Evolutionary conservation across 2,329 filamentous ascomycete species (phyloP).

Genomic region (Coniochaeta sp.): DNA sequence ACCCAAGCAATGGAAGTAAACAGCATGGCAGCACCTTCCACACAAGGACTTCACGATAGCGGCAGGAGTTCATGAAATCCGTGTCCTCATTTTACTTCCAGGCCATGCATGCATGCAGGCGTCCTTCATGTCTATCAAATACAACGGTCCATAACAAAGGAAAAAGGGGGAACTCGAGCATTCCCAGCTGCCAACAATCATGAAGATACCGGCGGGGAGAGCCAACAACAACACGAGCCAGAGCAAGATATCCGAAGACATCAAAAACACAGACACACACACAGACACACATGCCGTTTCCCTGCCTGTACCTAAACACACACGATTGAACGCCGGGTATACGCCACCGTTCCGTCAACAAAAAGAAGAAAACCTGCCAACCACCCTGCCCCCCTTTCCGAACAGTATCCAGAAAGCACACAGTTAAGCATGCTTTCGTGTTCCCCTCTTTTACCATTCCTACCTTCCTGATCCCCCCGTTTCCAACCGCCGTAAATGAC

Average conservation of each 20-base stretch:
- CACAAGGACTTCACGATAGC: background rate
- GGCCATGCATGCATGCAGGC: background rate
- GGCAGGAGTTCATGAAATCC: background rate
- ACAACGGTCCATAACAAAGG: background rate
- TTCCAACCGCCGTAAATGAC: background rate
- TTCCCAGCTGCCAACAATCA: background rate
- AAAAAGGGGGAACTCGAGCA: background rate
- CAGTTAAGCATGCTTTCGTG: background rate
- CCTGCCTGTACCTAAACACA: background rate
- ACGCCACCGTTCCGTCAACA: background rate
- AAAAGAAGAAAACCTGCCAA: background rate
- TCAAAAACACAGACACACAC: too few relatives aligned
- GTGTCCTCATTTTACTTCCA: background rate
- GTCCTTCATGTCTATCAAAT: background rate
- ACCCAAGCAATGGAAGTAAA: too few relatives aligned
- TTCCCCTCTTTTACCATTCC: too few relatives aligned
- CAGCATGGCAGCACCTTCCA: background rate
- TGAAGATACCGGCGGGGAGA: background rate
- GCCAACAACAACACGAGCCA: background rate
- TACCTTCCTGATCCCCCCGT: too few relatives aligned
- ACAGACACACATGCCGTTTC: background rate
- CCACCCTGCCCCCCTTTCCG: too few relatives aligned
- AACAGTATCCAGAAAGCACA: slow-evolving; percentile 2
- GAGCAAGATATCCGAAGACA: background rate
- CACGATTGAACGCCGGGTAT: background rate